A percentile compares a stretch with the other conserved stretches of the same genome.
These are phyloP conservation scores for Chlamydomonas incerta DNA, from an alignment of 139 green algal species.

Conservation along the genomic window DNA sequence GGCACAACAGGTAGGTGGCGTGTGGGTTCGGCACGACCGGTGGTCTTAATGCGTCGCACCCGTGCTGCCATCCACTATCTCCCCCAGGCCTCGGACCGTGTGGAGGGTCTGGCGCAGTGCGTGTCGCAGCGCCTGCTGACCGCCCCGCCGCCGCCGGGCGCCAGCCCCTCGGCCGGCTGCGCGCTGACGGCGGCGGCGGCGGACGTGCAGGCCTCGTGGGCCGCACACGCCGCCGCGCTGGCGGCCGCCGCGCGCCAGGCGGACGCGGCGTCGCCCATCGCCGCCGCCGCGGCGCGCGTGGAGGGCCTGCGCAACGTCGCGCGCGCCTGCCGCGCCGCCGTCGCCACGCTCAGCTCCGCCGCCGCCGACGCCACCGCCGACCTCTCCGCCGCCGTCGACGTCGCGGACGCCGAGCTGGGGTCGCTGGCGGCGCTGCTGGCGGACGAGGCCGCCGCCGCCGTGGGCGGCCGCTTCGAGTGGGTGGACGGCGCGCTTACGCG, in stretches of 20 bases:
- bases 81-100: constrained; percentile 22
- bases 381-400: not conserved
- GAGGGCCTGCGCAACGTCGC: not conserved
- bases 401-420: constrained; percentile 35
- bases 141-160: not conserved
- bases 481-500: constrained; percentile 93
- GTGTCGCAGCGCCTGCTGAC: constrained; percentile 54
- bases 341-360: not conserved
- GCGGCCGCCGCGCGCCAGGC: constrained; percentile 31
- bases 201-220: constrained; percentile 46
- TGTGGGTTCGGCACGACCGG: too few species aligned
- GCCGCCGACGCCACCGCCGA: not conserved
- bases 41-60: too few species aligned
- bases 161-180: not conserved
- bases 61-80: too few species aligned
- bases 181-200: constrained; percentile 28
- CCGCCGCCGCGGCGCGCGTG: not conserved
- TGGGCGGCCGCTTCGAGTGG: constrained; percentile 95
- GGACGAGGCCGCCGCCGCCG: constrained; percentile 39
- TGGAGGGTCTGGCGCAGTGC: constrained; percentile 49
- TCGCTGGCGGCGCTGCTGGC: constrained; percentile 42
- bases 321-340: not conserved
- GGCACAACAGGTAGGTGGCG: too few species aligned
- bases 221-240: constrained; percentile 26
- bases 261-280: constrained; percentile 23